Percentiles rank a stretch among this genome's conserved stretches.
Evolutionary conservation across 805 yeast genomes (phyloP).

Genomic region (Metschnikowia cubensis): DNA sequence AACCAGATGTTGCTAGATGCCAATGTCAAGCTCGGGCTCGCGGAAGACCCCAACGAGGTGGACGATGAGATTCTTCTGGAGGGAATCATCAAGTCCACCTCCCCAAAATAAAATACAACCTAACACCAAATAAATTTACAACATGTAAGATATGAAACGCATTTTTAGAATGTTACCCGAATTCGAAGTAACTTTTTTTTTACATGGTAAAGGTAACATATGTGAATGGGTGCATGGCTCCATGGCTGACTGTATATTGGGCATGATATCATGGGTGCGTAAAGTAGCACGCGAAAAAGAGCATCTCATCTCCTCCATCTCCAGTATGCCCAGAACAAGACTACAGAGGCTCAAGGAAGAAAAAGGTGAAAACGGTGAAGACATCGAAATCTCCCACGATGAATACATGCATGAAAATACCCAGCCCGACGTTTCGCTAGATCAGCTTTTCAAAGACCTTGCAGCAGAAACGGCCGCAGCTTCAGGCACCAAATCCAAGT

Average conservation of each 20-base stretch:
- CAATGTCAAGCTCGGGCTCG: slow-evolving; percentile 33
- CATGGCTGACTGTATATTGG: neutral
- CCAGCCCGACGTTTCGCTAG: slow-evolving; percentile 21
- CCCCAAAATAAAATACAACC: too few relatives aligned
- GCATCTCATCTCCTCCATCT: slow-evolving; percentile 2
- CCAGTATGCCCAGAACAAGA: slow-evolving; percentile 1
- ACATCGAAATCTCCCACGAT: neutral
- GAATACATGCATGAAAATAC: too few relatives aligned
- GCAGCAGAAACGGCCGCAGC: slow-evolving; percentile 21
- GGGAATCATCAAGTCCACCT: slow-evolving; percentile 3
- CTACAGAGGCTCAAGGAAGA: slow-evolving; percentile 16
- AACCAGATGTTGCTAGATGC: slow-evolving; percentile 45
- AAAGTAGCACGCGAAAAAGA: neutral
- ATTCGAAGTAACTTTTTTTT: too few relatives aligned
- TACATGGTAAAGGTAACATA: too few relatives aligned
- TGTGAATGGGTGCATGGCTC: too few relatives aligned
- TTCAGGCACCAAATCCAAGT: neutral
- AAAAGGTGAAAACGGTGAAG: neutral
- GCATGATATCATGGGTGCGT: neutral
- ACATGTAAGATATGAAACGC: too few relatives aligned
- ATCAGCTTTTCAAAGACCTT: slow-evolving; percentile 30
- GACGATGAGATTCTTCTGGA: slow-evolving; percentile 18
- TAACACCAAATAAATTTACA: too few relatives aligned
- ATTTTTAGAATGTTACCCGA: too few relatives aligned
- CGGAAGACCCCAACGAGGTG: slow-evolving; percentile 20